Percentiles rank a stretch among this genome's conserved stretches.
Conservation (phyloP, 2,329 filamentous ascomycete species). For the Claviceps humidiphila region DNA sequence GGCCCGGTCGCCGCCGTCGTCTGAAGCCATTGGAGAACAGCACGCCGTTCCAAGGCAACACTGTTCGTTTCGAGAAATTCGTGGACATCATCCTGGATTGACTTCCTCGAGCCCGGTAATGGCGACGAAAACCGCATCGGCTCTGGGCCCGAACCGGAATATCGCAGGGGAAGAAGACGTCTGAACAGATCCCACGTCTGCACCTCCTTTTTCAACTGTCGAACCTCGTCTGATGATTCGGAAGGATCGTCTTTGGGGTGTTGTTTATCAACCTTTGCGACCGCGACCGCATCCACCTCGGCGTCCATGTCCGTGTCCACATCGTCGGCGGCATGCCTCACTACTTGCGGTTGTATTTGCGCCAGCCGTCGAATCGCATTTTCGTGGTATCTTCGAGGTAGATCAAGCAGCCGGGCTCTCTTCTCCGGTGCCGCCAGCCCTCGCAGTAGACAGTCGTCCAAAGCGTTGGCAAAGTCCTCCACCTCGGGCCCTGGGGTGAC, state of each 20-base stretch:
- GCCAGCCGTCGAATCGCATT: slow-evolving; percentile 29
- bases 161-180: slow-evolving; percentile 58
- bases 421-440: slow-evolving; percentile 37
- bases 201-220: slow-evolving; percentile 63
- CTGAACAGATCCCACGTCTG: slow-evolving; percentile 84
- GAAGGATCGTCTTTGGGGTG: not conserved
- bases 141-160: slow-evolving; percentile 24
- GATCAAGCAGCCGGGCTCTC: slow-evolving; percentile 52
- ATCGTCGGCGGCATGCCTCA: slow-evolving; percentile 26
- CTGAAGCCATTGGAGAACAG: slow-evolving; percentile 78
- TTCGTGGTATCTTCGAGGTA: slow-evolving; percentile 44
- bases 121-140: slow-evolving; percentile 20
- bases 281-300: slow-evolving; percentile 39
- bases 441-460: slow-evolving; percentile 59
- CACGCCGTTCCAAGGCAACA: slow-evolving; percentile 61
- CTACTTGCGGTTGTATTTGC: slow-evolving; percentile 16
- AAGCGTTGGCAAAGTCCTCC: slow-evolving; percentile 69
- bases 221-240: slow-evolving; percentile 13
- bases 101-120: slow-evolving; percentile 15
- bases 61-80: slow-evolving; percentile 64
- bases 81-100: slow-evolving; percentile 26
- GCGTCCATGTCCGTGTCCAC: slow-evolving; percentile 45
- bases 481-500: slow-evolving; percentile 65
- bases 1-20: slow-evolving; percentile 57
- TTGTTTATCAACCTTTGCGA: slow-evolving; percentile 42